Base-by-base conservation (phyloP, 2,329 filamentous ascomycete genomes). In the Penicillium concentricum region DNA sequence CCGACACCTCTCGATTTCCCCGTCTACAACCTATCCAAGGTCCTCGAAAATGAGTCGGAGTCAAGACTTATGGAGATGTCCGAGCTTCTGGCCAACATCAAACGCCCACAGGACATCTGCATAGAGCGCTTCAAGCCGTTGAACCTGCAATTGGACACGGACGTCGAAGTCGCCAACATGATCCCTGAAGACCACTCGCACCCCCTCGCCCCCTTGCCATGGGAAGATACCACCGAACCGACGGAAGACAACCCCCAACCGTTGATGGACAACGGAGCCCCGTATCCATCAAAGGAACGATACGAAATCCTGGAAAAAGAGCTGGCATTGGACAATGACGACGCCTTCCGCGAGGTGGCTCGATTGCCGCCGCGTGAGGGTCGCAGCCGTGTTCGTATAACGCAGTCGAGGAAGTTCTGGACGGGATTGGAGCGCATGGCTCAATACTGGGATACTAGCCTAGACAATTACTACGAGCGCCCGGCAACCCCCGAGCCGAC, bases 361-460 rank as follows among this genome's bases (percentile, higher is more conserved):
- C 77, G 83, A 12, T 75, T 81, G 47, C 66, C 71, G 3, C 76
- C 77, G 13, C 73, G 72, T 24, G 74, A 78, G 28, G 78, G 78
- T 5, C 75, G 75, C 15, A 70, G 76, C 52, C 77, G 79, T 18
- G 74, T 82, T 5, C 77, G 81, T 16, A 64, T 87, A 43, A 79
- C 81, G 0, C 81, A 85, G 61, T 79, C 83, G 57, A 77, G 84
- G 51, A 84, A 82, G 54, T 87, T 87, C 69, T 87, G 82, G 80
- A 77, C 79, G 50, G 80, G 78, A 2, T 73, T 87, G 51, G 82
- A 86, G 61, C 79, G 78, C 35, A 78, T 87, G 78, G 76, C 82
- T 16, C 82, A 84, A 60, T 87, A 85, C 65, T 87, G 85, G 84
- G 85, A 87, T 65, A 77, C 76, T 38, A 84, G 80, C 57, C 67